Conservation (phyloP, 108 stramenopile genomes). For the Pseudonitzschia delicatissima region DNA sequence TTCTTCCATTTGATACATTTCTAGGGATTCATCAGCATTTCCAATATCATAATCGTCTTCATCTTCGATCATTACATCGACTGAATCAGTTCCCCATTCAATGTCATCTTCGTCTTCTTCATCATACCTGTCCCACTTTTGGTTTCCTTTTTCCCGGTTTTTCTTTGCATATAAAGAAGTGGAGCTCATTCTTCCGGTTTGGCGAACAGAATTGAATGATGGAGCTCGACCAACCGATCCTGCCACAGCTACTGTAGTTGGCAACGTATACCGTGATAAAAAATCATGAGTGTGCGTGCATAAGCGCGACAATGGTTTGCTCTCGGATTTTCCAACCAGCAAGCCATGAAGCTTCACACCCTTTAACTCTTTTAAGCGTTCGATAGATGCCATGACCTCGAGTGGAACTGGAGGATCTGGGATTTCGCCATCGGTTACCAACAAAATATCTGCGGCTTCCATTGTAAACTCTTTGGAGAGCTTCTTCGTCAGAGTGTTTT, state of each 20-base stretch:
- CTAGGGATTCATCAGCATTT: no score
- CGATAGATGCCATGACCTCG: constrained; percentile 46
- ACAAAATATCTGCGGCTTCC: constrained; percentile 64
- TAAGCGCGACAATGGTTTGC: constrained; percentile 47
- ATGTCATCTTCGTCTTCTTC: constrained; percentile 2
- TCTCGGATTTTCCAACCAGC: constrained; percentile 62
- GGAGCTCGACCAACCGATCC: background rate
- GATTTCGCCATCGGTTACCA: constrained; percentile 80
- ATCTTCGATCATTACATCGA: background rate
- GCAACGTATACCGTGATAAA: constrained; percentile 20
- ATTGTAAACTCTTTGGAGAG: constrained; percentile 29
- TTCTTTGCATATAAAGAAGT: constrained; percentile 14
- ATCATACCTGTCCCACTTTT: background rate
- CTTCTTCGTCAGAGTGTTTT: background rate
- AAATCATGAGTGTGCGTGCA: constrained; percentile 66
- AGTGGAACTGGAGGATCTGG: constrained; percentile 68
- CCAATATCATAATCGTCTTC: background rate
- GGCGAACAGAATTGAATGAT: background rate
- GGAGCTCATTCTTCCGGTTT: background rate
- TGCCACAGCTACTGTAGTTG: background rate
- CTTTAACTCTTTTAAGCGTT: constrained; percentile 38
- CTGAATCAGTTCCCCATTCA: background rate
- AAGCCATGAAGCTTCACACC: constrained; percentile 71
- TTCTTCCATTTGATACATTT: no score
- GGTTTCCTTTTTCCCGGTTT: background rate